A percentile compares a stretch with the other conserved stretches of the same genome.
Conservation (phyloP, 1,284 basidiomycete species). For the Ceratobasidium sp. region DNA sequence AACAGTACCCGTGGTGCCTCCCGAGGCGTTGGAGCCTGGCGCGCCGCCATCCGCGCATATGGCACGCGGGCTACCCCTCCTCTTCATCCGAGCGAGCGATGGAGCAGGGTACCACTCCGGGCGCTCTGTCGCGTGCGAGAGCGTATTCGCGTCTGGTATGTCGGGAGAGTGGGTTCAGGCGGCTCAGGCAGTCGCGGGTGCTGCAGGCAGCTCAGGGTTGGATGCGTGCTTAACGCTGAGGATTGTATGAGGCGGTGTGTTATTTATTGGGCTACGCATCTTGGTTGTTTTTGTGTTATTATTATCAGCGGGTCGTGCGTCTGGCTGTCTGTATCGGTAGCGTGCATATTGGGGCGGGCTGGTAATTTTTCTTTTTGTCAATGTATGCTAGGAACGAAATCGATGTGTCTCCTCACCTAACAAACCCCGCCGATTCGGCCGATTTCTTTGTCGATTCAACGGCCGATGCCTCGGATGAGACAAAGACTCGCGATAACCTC, state of each 20-base stretch:
- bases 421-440: no score
- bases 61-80: constrained; percentile 71
- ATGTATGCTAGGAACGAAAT: constrained; percentile 18
- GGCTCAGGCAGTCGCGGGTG: constrained; percentile 25
- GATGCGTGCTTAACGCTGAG: constrained; percentile 28
- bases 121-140: constrained; percentile 83
- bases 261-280: constrained; percentile 20
- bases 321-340: constrained; percentile 33
- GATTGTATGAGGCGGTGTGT: constrained; percentile 3
- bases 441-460: neutral
- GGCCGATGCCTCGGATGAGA: neutral
- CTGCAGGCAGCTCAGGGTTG: constrained; percentile 4
- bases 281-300: constrained; percentile 17
- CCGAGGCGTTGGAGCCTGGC: constrained; percentile 44
- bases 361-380: constrained; percentile 6
- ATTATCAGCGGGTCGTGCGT: constrained; percentile 29
- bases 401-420: no score
- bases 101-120: constrained; percentile 87
- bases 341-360: constrained; percentile 24
- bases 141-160: constrained; percentile 62
- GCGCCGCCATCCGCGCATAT: constrained; percentile 55
- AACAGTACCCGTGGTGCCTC: constrained; percentile 53
- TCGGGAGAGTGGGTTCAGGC: constrained; percentile 43
- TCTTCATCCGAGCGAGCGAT: constrained; percentile 78
- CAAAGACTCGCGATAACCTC: neutral